phyloP scores from a whole-genome alignment of 208 protist species.

The Naegleria lovaniensis region DNA sequence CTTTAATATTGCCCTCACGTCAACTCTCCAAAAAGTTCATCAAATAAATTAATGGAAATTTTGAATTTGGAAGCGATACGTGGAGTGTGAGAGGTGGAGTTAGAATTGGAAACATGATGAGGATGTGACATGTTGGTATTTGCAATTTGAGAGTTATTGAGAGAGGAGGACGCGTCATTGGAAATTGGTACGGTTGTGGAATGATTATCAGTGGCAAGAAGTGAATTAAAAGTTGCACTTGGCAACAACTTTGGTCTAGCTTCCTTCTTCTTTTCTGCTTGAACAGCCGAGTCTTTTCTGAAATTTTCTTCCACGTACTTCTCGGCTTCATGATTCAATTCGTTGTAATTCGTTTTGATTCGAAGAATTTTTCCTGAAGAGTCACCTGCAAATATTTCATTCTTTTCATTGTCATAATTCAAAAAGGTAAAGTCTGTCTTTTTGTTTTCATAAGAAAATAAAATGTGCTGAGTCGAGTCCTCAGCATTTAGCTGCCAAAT shows the following conservation, averaged over 20 bases:
- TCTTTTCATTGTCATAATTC: not conserved
- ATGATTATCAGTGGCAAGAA: not conserved
- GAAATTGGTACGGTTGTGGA: not conserved
- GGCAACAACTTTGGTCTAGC: not conserved
- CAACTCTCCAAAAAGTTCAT: not conserved
- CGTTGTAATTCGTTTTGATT: not conserved
- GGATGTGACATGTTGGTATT: too few species aligned
- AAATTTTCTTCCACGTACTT: not conserved
- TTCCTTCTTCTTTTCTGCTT: not conserved
- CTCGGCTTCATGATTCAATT: not conserved
- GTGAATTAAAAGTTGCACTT: not conserved
- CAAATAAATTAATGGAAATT: not conserved
- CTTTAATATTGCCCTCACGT: too few species aligned
- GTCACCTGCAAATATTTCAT: constrained; percentile 5
- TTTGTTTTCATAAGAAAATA: not conserved
- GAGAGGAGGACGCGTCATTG: too few species aligned
- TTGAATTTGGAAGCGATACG: not conserved
- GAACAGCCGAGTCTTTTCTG: not conserved
- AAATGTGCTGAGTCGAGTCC: not conserved
- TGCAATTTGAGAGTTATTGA: too few species aligned
- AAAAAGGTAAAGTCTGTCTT: not conserved
- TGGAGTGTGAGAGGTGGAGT: not conserved
- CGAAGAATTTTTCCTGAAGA: not conserved
- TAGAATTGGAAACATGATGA: not conserved
- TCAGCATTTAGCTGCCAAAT: not conserved